Base-by-base conservation (phyloP, 768 basidiomycete genomes). In the Tubosaeta sp. region DNA sequence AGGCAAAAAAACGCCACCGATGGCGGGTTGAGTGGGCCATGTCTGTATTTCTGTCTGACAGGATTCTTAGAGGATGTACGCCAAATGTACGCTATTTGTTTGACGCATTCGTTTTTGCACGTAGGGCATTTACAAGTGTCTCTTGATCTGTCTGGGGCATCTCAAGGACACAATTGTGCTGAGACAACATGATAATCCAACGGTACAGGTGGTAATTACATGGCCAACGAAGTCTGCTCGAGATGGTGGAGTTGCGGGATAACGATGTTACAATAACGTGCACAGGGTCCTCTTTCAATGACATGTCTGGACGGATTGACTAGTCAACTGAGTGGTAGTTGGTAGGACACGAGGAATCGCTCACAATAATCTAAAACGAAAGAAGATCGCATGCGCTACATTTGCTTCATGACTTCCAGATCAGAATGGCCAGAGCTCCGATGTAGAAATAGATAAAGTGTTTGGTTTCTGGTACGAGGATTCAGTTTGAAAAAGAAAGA, bases 361-460 rank as follows among this genome's bases (percentile, higher is more conserved):
- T 44, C 40, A 68, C 67, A 44, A 56, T 59, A 52, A 54, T 66
- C 66, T 64, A 59, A 50, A 47, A 46, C 45, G 47, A 44, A 44
- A 39, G 43, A 48, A 46, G 51, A 48, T 21, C 38, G 51, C 44
- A 32, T 29, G 42, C n/a, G 18, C 29, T 40, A 41, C 22, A 11
- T 16, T 49, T 34, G 43, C 44, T 72, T 73, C 73, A 92, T 80
- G 90, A 92, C 76, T 91, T 93, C 90, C 90, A 93, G 75, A 93
- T 83, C 69, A 97, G 85, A 73, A 97, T 83, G 54, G 94, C 94
- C 61, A 94, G 84, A 31, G 86, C 75, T 50, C 91, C 93, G 67
- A 98, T 77, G 76, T 95, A 97, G 74, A 95, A 95, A 79, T 98
- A 98, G 75, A 98, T 94, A 74, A 98, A 98, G 68, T 96, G 89